These are phyloP conservation scores for Dothideomycetidae sp. DNA, from an alignment of 2,329 filamentous ascomycete species.

Conservation along the genomic window DNA sequence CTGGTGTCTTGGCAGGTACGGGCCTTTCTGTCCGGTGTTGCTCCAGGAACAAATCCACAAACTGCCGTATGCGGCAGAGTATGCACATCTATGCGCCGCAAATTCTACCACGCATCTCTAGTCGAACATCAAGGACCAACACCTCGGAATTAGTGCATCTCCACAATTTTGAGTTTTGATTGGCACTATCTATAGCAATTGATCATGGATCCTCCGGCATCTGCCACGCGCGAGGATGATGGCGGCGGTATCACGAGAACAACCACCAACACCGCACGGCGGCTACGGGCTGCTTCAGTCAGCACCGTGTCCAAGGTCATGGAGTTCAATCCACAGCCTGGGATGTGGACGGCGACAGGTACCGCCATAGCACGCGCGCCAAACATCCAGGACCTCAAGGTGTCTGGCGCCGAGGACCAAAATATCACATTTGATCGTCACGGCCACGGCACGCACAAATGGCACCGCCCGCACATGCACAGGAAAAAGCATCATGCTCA, in stretches of 20 bases:
- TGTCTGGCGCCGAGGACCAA: constrained; percentile 17
- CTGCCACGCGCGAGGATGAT: neutral
- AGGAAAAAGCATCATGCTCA: neutral
- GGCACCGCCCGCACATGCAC: neutral
- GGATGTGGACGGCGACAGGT: constrained; percentile 30
- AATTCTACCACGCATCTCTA: too few species aligned
- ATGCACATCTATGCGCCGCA: too few species aligned
- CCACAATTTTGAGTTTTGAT: too few species aligned
- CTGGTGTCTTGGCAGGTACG: too few species aligned
- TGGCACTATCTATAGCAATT: too few species aligned
- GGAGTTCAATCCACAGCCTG: constrained; percentile 25
- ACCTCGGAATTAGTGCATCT: too few species aligned
- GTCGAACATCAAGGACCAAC: too few species aligned
- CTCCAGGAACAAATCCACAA: too few species aligned
- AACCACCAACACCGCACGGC: neutral
- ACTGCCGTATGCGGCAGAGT: too few species aligned
- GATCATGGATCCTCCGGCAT: too few species aligned
- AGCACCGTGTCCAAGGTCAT: constrained; percentile 12
- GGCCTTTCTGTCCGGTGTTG: too few species aligned
- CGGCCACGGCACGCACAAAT: constrained; percentile 6
- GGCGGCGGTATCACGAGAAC: too few species aligned
- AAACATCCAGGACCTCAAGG: constrained; percentile 25
- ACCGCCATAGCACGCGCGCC: constrained; percentile 24
- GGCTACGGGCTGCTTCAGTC: constrained; percentile 5
- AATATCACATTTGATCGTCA: constrained; percentile 17